phyloP scores from a whole-genome alignment of 1,284 basidiomycete species.

The Heterobasidion occidentale region DNA sequence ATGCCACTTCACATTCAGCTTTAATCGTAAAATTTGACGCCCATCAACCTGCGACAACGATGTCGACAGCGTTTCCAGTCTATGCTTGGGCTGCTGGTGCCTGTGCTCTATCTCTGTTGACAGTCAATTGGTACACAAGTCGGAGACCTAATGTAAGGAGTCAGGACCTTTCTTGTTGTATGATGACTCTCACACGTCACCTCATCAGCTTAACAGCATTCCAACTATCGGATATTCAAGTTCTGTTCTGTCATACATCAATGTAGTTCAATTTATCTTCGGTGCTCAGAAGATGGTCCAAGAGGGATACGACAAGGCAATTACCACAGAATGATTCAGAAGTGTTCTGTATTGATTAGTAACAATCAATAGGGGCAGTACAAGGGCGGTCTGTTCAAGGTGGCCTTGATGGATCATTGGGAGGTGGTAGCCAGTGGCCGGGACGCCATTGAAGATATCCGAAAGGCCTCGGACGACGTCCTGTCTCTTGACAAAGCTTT shows the following conservation, averaged over 20 bases:
- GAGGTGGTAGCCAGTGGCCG: constrained; percentile 17
- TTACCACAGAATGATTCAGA: no score
- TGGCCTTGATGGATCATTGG: constrained; percentile 14
- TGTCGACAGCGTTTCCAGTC: no score
- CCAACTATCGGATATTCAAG: constrained; percentile 7
- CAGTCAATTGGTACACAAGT: background rate
- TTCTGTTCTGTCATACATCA: constrained; percentile 15
- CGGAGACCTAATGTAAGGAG: background rate
- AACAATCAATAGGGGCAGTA: background rate
- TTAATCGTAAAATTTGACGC: no score
- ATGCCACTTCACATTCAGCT: no score
- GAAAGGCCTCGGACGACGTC: constrained; percentile 22
- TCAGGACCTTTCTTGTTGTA: background rate
- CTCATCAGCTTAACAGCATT: constrained; percentile 4
- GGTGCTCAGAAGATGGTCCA: constrained; percentile 14
- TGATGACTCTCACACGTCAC: background rate
- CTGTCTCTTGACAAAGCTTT: constrained; percentile 13
- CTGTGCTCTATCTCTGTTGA: background rate
- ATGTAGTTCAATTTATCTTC: constrained; percentile 12
- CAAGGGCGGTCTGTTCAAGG: constrained; percentile 4
- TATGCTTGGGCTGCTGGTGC: background rate
- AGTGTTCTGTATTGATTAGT: no score
- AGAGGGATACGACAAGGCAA: constrained; percentile 21
- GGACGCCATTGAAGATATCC: constrained; percentile 22
- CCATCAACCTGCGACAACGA: no score